phyloP scores from a whole-genome alignment of 2,329 filamentous ascomycete species.

The Pseudogymnoascus sp. region DNA sequence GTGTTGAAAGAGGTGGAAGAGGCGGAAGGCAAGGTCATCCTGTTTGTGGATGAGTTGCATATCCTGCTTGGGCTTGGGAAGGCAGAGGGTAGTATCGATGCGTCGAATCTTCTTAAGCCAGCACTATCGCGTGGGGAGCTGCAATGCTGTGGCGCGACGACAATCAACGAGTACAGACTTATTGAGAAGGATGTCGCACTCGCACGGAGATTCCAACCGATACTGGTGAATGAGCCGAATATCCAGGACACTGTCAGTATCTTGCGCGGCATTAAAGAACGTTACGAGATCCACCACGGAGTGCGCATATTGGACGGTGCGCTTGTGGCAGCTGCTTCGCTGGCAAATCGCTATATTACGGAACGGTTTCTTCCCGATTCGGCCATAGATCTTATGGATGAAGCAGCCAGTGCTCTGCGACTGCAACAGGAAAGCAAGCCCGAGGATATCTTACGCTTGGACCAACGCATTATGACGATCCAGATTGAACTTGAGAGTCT shows the following conservation, averaged over 20 bases:
- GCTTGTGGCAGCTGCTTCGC: constrained; percentile 81
- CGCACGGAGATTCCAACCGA: constrained; percentile 88
- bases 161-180: constrained; percentile 79
- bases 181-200: constrained; percentile 96
- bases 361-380: constrained; percentile 95
- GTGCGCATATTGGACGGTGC: constrained; percentile 90
- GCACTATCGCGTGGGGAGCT: constrained; percentile 87
- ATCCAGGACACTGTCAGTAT: constrained; percentile 94
- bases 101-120: constrained; percentile 89
- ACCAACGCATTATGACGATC: constrained; percentile 93
- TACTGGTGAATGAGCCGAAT: constrained; percentile 82
- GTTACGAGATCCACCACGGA: constrained; percentile 95
- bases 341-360: constrained; percentile 93
- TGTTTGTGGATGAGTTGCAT: constrained; percentile 94
- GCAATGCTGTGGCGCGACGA: constrained; percentile 93
- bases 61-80: constrained; percentile 88
- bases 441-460: constrained; percentile 84
- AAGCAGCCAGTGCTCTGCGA: constrained; percentile 82
- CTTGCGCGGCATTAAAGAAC: constrained; percentile 90
- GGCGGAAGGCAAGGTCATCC: constrained; percentile 79
- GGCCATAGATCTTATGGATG: constrained; percentile 93
- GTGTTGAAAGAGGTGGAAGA: constrained; percentile 88
- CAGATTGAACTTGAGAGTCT: constrained; percentile 95
- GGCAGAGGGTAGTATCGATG: constrained; percentile 92
- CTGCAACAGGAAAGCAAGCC: constrained; percentile 96